Evolutionary conservation across 345 rosid species (phyloP).

Genomic region (Heritiera littoralis): DNA sequence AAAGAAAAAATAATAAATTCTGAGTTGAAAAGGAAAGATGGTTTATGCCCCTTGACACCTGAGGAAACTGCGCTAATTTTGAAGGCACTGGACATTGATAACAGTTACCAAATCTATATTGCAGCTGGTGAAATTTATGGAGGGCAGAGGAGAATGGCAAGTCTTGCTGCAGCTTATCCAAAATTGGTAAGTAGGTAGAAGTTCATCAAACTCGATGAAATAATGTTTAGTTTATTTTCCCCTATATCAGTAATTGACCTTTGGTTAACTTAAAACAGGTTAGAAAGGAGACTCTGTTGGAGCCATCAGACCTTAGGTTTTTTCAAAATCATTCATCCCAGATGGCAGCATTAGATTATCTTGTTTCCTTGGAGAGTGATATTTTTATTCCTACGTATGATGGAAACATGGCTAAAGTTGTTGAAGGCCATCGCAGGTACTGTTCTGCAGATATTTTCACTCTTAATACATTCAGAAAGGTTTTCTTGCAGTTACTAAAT

Average conservation of each 20-base stretch:
- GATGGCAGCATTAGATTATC: constrained; percentile 96
- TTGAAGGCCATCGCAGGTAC: constrained; percentile 98
- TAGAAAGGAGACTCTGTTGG: constrained; percentile 75
- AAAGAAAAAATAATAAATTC: constrained; percentile 85
- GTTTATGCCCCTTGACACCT: constrained; percentile 85
- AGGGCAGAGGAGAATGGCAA: constrained; percentile 69
- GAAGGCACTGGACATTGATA: constrained; percentile 73
- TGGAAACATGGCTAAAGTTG: constrained; percentile 99
- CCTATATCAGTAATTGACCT: not conserved
- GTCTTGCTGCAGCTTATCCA: constrained; percentile 65
- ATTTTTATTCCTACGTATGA: constrained; percentile 92
- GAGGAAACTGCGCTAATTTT: constrained; percentile 82
- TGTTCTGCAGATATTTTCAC: not conserved
- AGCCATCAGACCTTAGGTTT: constrained; percentile 65
- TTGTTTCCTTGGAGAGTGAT: constrained; percentile 91
- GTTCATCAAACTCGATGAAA: constrained; percentile 1
- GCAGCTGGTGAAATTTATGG: constrained; percentile 90
- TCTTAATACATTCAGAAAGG: not conserved
- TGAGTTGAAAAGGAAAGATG: constrained; percentile 78
- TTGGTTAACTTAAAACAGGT: constrained; percentile 50
- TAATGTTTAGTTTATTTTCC: not conserved
- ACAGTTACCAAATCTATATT: constrained; percentile 68
- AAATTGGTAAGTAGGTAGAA: constrained; percentile 57
- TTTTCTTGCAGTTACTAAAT: constrained; percentile 1
- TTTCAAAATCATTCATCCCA: constrained; percentile 86